Conservation (phyloP, 2,329 filamentous ascomycete genomes). For the Calycina marina region DNA sequence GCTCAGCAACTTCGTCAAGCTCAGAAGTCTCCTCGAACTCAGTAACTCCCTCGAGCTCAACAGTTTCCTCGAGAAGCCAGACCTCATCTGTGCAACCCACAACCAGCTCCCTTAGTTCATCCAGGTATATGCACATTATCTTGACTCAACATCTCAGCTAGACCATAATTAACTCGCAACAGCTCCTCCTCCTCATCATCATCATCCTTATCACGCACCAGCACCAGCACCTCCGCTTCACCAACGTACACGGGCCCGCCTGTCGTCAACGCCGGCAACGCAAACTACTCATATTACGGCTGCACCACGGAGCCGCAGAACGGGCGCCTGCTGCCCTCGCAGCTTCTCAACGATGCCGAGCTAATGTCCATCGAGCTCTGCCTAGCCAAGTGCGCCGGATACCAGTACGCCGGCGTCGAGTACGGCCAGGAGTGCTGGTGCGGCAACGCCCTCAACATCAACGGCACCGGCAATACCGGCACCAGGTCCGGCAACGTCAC, state of each 20-base stretch:
- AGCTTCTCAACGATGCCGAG: constrained; percentile 11
- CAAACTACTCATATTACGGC: constrained; percentile 6
- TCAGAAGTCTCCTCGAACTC: too few relatives aligned
- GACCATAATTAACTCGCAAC: too few relatives aligned
- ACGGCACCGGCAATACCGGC: constrained; percentile 5
- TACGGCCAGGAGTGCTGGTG: constrained; percentile 28
- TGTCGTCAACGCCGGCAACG: constrained; percentile 12
- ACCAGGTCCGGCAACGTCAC: background rate
- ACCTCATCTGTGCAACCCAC: too few relatives aligned
- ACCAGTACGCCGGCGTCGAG: constrained; percentile 25
- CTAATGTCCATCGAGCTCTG: constrained; percentile 19
- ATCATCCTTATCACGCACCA: background rate
- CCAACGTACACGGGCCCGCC: constrained; percentile 11
- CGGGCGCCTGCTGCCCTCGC: background rate
- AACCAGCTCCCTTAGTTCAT: too few relatives aligned
- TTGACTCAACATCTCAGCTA: too few relatives aligned
- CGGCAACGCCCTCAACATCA: constrained; percentile 15
- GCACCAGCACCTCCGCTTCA: constrained; percentile 3
- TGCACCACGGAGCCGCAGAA: constrained; percentile 1
- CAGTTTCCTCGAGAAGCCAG: too few relatives aligned
- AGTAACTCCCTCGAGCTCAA: too few relatives aligned
- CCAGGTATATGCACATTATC: too few relatives aligned
- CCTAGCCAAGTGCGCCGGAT: constrained; percentile 19
- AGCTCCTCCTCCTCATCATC: constrained; percentile 1
- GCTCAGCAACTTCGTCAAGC: background rate